Conservation (phyloP, 1,284 basidiomycete genomes). For the Afroboletus lepidellus region DNA sequence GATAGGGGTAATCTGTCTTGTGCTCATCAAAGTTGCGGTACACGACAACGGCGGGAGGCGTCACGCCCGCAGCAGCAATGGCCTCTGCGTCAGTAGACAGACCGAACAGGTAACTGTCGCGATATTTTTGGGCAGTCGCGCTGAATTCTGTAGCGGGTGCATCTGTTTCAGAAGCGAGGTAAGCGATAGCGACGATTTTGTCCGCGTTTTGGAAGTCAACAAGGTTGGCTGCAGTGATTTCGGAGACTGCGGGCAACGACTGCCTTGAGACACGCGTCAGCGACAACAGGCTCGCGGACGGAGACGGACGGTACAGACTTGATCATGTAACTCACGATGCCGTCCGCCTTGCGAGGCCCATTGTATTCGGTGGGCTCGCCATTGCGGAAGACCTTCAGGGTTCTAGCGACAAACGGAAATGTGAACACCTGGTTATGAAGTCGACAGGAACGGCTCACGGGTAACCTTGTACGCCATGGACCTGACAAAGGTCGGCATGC, state of each 20-base stretch:
- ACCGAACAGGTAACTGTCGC: slow-evolving; percentile 95
- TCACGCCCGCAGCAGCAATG: slow-evolving; percentile 70
- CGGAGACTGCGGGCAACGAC: slow-evolving; percentile 90
- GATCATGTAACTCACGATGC: slow-evolving; percentile 96
- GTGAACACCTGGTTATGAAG: background rate
- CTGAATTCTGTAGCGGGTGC: slow-evolving; percentile 74
- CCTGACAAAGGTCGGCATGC: slow-evolving; percentile 81
- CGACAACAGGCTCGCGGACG: background rate
- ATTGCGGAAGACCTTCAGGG: slow-evolving; percentile 89
- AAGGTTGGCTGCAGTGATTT: slow-evolving; percentile 74
- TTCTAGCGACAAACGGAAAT: slow-evolving; percentile 40
- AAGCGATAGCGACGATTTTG: slow-evolving; percentile 89
- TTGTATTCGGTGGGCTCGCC: slow-evolving; percentile 79
- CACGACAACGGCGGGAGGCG: slow-evolving; percentile 82
- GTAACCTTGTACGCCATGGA: slow-evolving; percentile 87
- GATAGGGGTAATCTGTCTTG: slow-evolving; percentile 66
- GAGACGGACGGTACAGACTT: slow-evolving; percentile 62
- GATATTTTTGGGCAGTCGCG: slow-evolving; percentile 79
- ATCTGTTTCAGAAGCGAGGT: slow-evolving; percentile 68
- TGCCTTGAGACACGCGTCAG: slow-evolving; percentile 55
- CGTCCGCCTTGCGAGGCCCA: slow-evolving; percentile 93
- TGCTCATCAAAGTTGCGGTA: slow-evolving; percentile 96
- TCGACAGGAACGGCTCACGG: slow-evolving; percentile 57
- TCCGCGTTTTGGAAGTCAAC: slow-evolving; percentile 88
- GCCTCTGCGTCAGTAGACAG: slow-evolving; percentile 71